These are phyloP conservation scores for Hanseniaspora taiwanica DNA, from an alignment of 805 yeast genomes.

Conservation along the genomic window DNA sequence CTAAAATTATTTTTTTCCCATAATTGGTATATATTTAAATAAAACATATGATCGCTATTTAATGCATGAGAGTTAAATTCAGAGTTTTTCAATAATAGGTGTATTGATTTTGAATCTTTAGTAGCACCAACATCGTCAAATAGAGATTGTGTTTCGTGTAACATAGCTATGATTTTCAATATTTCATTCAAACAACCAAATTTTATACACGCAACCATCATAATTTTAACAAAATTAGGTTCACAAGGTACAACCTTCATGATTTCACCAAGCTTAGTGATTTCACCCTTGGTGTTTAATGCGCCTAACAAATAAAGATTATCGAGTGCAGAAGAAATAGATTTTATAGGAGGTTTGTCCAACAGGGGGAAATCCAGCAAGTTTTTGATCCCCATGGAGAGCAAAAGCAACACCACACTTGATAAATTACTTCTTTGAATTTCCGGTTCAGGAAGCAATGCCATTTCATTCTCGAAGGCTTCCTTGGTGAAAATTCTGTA, in stretches of 20 bases:
- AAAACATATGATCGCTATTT: constrained; percentile 61
- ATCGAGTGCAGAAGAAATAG: constrained; percentile 65
- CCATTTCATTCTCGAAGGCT: constrained; percentile 59
- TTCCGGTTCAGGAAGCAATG: constrained; percentile 76
- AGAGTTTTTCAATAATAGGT: constrained; percentile 9
- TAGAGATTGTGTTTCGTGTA: constrained; percentile 49
- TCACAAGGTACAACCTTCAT: constrained; percentile 92
- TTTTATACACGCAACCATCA: constrained; percentile 47
- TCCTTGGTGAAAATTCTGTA: constrained; percentile 72
- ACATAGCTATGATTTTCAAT: constrained; percentile 66
- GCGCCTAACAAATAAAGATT: constrained; percentile 82
- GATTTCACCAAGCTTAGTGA: constrained; percentile 64
- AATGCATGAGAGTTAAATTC: constrained; percentile 34
- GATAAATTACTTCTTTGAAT: constrained; percentile 76
- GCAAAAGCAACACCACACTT: constrained; percentile 57
- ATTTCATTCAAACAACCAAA: constrained; percentile 52
- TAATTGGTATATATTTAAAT: constrained; percentile 60
- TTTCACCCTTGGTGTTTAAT: constrained; percentile 59
- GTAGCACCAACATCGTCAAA: constrained; percentile 5
- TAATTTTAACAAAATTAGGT: constrained; percentile 72
- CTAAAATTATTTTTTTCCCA: constrained; percentile 63
- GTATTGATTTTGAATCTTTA: constrained; percentile 13
- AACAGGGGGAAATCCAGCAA: constrained; percentile 73
- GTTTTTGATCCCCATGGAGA: constrained; percentile 76
- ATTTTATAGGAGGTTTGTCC: constrained; percentile 73